Percentiles rank a stretch among this genome's conserved stretches.
These are phyloP conservation scores for Ambrosia hybrid DNA, from an alignment of 140 eudicot genomes.

Conservation along the genomic window DNA sequence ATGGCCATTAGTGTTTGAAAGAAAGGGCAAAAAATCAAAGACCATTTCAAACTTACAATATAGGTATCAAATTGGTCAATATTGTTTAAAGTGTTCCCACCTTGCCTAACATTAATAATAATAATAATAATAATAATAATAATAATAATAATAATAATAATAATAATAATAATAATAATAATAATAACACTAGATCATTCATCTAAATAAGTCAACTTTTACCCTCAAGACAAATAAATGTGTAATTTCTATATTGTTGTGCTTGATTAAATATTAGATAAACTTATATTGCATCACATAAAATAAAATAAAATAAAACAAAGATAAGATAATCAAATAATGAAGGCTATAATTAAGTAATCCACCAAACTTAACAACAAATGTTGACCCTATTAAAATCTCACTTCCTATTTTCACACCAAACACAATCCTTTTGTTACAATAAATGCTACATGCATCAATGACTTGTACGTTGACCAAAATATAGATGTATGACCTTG, in stretches of 20 bases:
- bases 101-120: constrained; percentile 9
- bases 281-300: neutral
- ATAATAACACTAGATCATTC: neutral
- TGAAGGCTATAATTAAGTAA: constrained; percentile 2
- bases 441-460: constrained; percentile 31
- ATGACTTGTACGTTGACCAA: constrained; percentile 29
- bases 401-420: constrained; percentile 11
- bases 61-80: constrained; percentile 27
- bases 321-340: neutral
- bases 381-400: constrained; percentile 20
- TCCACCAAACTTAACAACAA: constrained; percentile 30
- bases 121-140: too few relatives aligned
- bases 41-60: constrained; percentile 29
- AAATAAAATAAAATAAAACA: neutral
- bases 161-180: too few relatives aligned
- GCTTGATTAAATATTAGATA: neutral
- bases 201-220: constrained; percentile 22
- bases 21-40: constrained; percentile 9
- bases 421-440: constrained; percentile 16
- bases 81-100: constrained; percentile 40
- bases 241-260: neutral
- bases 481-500: neutral
- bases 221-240: constrained; percentile 18
- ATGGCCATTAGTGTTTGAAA: constrained; percentile 22
- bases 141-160: neutral